Evolutionary conservation across 805 yeast genomes (phyloP).

Genomic region (Starmerella kuoi): DNA sequence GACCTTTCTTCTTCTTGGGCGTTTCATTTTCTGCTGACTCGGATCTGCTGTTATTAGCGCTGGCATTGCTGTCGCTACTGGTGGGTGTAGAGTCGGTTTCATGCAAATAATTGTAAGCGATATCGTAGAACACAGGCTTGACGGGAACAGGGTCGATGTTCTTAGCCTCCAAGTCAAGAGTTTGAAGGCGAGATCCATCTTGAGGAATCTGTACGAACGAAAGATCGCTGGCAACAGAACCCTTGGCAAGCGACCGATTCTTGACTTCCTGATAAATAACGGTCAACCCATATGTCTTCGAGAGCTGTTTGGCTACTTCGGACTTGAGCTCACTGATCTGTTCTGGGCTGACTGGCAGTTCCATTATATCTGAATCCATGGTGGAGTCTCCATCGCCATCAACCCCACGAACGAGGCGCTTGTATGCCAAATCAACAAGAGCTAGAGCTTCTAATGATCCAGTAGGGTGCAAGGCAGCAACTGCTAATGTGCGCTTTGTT

Average conservation of each 20-base stretch:
- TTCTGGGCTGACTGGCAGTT: conserved; percentile 16
- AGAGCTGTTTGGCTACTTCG: conserved; percentile 11
- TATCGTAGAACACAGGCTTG: conserved; percentile 85
- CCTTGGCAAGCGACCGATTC: conserved; percentile 5
- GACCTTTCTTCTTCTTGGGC: background rate
- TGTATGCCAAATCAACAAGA: conserved; percentile 19
- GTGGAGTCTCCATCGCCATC: background rate
- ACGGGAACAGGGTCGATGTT: conserved; percentile 48
- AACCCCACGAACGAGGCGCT: conserved; percentile 13
- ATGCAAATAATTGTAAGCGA: conserved; percentile 59
- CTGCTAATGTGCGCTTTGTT: conserved; percentile 21
- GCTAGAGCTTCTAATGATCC: conserved; percentile 26
- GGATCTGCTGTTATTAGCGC: too few species aligned
- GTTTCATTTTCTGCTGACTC: background rate
- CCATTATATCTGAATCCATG: conserved; percentile 1
- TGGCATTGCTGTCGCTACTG: background rate
- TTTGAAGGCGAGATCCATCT: conserved; percentile 21
- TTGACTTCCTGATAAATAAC: conserved; percentile 26
- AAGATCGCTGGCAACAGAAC: conserved; percentile 37
- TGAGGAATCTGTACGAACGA: conserved; percentile 30
- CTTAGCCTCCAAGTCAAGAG: conserved; percentile 29
- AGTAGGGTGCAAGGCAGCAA: conserved; percentile 4
- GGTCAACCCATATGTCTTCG: conserved; percentile 29
- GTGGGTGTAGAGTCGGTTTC: background rate
- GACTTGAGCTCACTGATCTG: conserved; percentile 7